Evolutionary conservation across 2,329 filamentous ascomycete genomes (phyloP).

Genomic region (Aspergillus candidus): DNA sequence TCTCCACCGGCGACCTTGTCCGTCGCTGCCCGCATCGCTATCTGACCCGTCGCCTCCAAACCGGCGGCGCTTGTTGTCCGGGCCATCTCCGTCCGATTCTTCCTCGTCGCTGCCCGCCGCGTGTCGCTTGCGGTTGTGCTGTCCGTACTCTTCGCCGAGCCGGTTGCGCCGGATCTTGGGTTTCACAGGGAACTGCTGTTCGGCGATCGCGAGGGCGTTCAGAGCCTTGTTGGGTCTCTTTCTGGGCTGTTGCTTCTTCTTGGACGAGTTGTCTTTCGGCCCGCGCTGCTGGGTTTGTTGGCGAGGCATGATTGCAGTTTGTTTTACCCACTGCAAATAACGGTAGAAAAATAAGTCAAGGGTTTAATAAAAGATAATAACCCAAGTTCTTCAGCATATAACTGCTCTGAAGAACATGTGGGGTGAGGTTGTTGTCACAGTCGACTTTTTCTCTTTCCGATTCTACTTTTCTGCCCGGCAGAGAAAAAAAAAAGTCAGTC

Average conservation of each 20-base stretch:
- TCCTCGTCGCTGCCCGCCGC: constrained; percentile 37
- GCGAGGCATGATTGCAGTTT: constrained; percentile 33
- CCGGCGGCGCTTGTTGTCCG: constrained; percentile 41
- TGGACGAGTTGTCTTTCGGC: constrained; percentile 32
- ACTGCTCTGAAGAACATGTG: constrained; percentile 10
- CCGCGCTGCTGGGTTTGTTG: constrained; percentile 35
- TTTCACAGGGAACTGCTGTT: constrained; percentile 49
- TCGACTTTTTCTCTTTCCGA: constrained; percentile 18
- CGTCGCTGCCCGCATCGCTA: constrained; percentile 69
- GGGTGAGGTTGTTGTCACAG: constrained; percentile 3
- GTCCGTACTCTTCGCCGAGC: constrained; percentile 53
- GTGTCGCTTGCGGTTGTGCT: constrained; percentile 34
- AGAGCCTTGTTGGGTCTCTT: constrained; percentile 43
- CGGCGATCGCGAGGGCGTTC: constrained; percentile 62
- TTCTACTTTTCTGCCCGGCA: constrained; percentile 14
- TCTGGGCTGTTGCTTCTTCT: constrained; percentile 36
- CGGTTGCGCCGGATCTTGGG: constrained; percentile 52
- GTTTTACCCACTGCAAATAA: constrained; percentile 1
- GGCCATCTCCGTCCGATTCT: constrained; percentile 26
- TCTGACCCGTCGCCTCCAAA: constrained; percentile 40
- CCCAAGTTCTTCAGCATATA: constrained; percentile 9
- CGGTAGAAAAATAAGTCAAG: constrained; percentile 2
- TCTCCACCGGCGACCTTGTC: constrained; percentile 78
- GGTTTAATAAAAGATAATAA: constrained; percentile 2
- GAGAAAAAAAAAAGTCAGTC: constrained; percentile 27